These are phyloP conservation scores for Colletotrichum magnum DNA, from an alignment of 2,329 filamentous ascomycete species.

Conservation along the genomic window DNA sequence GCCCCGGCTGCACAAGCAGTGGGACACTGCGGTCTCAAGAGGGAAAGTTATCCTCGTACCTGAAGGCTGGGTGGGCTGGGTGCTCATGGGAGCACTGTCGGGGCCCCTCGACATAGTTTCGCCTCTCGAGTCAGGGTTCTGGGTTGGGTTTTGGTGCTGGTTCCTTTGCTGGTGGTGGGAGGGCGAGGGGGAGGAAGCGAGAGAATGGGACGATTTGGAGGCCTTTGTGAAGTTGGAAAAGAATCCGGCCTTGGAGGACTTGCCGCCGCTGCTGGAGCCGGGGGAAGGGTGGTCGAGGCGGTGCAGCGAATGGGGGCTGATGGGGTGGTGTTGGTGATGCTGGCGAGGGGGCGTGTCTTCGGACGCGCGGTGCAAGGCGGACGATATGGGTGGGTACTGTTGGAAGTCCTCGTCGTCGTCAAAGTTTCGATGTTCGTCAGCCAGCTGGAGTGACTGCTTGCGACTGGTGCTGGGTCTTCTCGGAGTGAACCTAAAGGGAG, in stretches of 20 bases:
- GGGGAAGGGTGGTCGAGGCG: conserved; percentile 44
- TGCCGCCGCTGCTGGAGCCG: conserved; percentile 51
- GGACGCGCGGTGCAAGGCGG: conserved; percentile 44
- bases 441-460: conserved; percentile 38
- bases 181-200: conserved; percentile 45
- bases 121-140: conserved; percentile 53
- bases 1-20: conserved; percentile 38
- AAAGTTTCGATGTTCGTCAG: conserved; percentile 41
- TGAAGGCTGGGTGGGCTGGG: conserved; percentile 39
- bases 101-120: conserved; percentile 55
- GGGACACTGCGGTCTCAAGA: conserved; percentile 39
- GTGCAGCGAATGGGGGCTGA: conserved; percentile 45
- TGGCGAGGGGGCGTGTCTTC: conserved; percentile 43
- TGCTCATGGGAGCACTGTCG: conserved; percentile 47
- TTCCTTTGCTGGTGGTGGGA: conserved; percentile 38
- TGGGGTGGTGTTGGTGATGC: conserved; percentile 45
- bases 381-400: conserved; percentile 47
- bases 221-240: conserved; percentile 66
- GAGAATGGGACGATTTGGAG: conserved; percentile 57
- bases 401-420: conserved; percentile 44
- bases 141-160: conserved; percentile 44
- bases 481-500: conserved; percentile 61
- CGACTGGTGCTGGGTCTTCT: conserved; percentile 45
- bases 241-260: conserved; percentile 64
- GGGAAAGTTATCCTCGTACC: conserved; percentile 42